These are phyloP conservation scores for Arthrobotrys sinensis DNA, from an alignment of 2,329 filamentous ascomycete genomes.

Conservation along the genomic window DNA sequence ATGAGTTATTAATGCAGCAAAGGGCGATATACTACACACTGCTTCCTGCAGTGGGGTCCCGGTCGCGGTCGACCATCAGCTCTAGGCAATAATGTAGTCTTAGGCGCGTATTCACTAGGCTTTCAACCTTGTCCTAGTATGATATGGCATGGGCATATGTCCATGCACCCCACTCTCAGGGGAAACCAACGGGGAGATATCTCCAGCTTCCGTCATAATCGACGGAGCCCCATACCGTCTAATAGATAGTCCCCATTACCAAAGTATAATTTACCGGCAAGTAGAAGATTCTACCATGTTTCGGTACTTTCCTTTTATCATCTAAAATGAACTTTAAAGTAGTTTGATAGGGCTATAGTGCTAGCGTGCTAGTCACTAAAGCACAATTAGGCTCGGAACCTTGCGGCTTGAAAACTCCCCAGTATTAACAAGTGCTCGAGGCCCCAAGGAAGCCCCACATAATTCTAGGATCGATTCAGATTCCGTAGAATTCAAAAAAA, in stretches of 20 bases:
- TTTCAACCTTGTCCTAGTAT: background rate
- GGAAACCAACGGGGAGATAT: conserved; percentile 5
- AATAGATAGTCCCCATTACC: background rate
- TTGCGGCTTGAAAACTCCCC: background rate
- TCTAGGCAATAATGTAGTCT: too few relatives aligned
- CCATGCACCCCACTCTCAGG: background rate
- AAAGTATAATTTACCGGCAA: background rate
- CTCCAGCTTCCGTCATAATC: background rate
- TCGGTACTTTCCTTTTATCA: background rate
- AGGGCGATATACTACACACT: background rate
- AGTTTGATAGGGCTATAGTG: background rate
- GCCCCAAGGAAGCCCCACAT: too few relatives aligned
- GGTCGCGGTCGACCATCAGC: background rate
- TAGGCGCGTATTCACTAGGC: background rate
- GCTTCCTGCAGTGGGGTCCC: background rate
- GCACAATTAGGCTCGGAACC: too few relatives aligned
- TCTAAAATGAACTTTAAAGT: background rate
- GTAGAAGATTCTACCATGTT: background rate
- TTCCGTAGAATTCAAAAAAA: too few relatives aligned
- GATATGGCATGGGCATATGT: background rate
- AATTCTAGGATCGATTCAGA: too few relatives aligned
- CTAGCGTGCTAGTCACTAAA: too few relatives aligned
- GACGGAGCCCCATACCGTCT: background rate
- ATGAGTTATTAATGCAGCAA: conserved; percentile 12
- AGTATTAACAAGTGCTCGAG: too few relatives aligned